Conservation (phyloP, 148 eudicot genomes). For the Rhododendron mucronatum region DNA sequence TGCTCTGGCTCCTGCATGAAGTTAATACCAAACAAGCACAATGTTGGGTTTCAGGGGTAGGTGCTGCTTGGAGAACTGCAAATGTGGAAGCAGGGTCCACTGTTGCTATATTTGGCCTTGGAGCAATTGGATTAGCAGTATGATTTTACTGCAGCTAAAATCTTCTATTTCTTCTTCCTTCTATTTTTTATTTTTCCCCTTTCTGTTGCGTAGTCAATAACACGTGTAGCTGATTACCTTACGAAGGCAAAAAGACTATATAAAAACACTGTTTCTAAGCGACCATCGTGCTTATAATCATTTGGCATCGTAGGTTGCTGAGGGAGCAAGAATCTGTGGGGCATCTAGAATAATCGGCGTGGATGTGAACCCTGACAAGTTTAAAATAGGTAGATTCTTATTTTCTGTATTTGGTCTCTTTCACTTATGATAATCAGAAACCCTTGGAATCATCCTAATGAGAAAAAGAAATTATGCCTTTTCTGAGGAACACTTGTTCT, state of each 20-base stretch:
- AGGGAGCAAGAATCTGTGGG: conserved; percentile 83
- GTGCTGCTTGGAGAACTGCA: conserved; percentile 86
- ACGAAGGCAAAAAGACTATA: neutral
- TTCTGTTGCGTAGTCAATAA: neutral
- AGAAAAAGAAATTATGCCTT: neutral
- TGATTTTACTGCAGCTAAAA: neutral
- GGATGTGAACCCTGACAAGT: conserved; percentile 72
- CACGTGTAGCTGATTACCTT: neutral
- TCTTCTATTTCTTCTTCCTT: neutral
- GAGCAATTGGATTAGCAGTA: conserved; percentile 92
- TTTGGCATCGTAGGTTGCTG: conserved; percentile 58
- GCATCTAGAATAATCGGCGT: conserved; percentile 86
- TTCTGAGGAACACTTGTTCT: neutral
- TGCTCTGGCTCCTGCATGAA: neutral
- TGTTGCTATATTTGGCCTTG: conserved; percentile 84
- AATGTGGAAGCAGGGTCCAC: conserved; percentile 76
- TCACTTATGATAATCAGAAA: neutral
- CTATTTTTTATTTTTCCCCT: no score
- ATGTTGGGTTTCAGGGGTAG: conserved; percentile 55
- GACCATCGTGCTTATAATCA: neutral
- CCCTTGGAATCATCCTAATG: neutral
- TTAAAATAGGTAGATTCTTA: conserved; percentile 41
- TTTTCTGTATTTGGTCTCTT: neutral
- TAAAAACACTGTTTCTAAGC: neutral
- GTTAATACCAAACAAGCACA: neutral